Evolutionary conservation across 192 early-diverging fungal species (phyloP).

Genomic region (Backusella westeae): DNA sequence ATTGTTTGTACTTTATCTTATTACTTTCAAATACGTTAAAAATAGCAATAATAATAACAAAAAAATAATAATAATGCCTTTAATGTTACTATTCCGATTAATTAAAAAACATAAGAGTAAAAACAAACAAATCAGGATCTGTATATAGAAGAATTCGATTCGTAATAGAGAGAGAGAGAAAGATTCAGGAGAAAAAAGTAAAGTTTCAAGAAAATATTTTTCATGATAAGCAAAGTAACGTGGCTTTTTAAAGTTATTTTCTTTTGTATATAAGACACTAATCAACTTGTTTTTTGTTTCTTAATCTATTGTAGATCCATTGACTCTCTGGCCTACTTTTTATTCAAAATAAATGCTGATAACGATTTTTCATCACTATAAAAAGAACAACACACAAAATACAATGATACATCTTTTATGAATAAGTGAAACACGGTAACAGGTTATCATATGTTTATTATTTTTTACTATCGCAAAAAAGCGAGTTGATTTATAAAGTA

Average conservation of each 20-base stretch:
- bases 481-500: not conserved
- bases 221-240: not conserved
- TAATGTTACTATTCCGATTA: not conserved
- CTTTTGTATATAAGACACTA: not conserved
- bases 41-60: no score
- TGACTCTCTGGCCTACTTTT: not conserved
- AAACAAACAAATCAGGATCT: not conserved
- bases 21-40: not conserved
- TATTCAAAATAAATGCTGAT: not conserved
- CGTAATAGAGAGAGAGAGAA: not conserved
- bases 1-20: no score
- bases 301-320: not conserved
- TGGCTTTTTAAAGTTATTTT: not conserved
- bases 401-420: not conserved
- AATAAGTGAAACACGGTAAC: not conserved
- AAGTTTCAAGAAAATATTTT: no score
- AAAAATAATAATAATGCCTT: not conserved
- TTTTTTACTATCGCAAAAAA: not conserved
- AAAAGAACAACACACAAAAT: no score
- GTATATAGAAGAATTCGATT: not conserved
- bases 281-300: not conserved
- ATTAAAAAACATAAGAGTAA: not conserved
- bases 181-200: no score
- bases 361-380: not conserved
- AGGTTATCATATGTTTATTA: not conserved